Base-by-base conservation (phyloP, 352 stramenopile genomes). In the Phytophthora multivora region DNA sequence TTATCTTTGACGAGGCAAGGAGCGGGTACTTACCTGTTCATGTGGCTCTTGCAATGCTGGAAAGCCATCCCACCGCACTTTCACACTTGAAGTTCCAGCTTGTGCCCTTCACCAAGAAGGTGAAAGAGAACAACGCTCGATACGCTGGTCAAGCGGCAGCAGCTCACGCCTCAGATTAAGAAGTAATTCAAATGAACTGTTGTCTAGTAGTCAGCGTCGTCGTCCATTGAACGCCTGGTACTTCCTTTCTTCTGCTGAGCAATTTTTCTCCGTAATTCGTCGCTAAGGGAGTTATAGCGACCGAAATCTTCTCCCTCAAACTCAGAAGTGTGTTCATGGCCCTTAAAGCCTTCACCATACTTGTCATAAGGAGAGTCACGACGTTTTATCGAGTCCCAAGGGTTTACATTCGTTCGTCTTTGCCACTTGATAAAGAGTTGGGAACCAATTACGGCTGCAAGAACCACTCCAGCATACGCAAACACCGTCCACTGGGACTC, bases 21-120 rank as follows among this genome's bases (percentile, higher is more conserved):
- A 57, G 55, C 5, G 79, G 79, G 0, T 83, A 61, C 45, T 43
- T 90, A n/a, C 39, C 77, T 0, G 60, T 71, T 5, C 49, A 60
- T 15, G 16, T 52, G 7, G 63, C 75, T 2, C 51, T 87, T 18
- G 77, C 81, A 25, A 75, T 90, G 75, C 63, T 90, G 0, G 46
- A 75, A 7, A 51, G 49, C 8, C 78, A 89, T 8, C 70, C 79
- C 0, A 73, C 71, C 1, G 79, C 75, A 2, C 58, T 86, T 10
- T 53, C 64, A 11, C 57, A 83, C 40, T 21, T 90, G 0, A 69
- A 79, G 33, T 72, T 89, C n/a, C 75, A 87, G 28, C 30, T 86
- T n/a, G 50, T 49, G 2, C 59, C 69, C 3, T 79, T 89, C 41
- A 51, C 86, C 11, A 68, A 40, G 13, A 79, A 79, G 50, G 48